Base-by-base conservation (phyloP, 805 yeast genomes). In the Cyberlindnera petersonii region DNA sequence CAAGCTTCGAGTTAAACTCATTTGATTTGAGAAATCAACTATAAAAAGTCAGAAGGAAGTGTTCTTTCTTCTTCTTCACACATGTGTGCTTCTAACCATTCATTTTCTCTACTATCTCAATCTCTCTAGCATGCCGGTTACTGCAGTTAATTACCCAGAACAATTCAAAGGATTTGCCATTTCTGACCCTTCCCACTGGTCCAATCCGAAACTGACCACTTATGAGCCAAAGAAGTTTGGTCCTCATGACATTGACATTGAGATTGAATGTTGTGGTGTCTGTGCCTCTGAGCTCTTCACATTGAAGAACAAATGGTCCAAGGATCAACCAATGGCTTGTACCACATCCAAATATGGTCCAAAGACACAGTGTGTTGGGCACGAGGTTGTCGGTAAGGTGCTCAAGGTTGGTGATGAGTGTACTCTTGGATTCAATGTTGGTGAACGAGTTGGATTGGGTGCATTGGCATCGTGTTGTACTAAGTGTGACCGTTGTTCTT, bases 381-480 rank as follows among this genome's bases (percentile, higher is more conserved):
- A 81, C 58, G 86, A 80, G 56, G 70, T 81, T 46, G 63, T 80
- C 31, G 86, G 86, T 28, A 64, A 58, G 24, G 81, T 80, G 19
- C 66, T 74, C n/a, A 68, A 65, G 26, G 66, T 82, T 26, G 95
- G 93, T 38, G 49, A 66, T n/a, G 63, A 71, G 23, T 77, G 83
- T 48, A 59, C 60, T 9, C 50, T 57, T 13, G 63, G 66, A 45
- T 37, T 69, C 61, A 64, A 74, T 69, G 56, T 80, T 15, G 95
- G 94, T 38, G 82, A 86, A 48, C 69, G 86, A 47, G 93, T 83
- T 18, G 95, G 91, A 37, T 71, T 83, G 32, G 95, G 95, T 49
- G 91, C 93, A 19, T 79, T 75, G 53, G 66, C 71, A 19, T 65
- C 63, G 42, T 66, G 83, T 24, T 84, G 93, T 65, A 59, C 69